These are phyloP conservation scores for Globisporangium yorkense DNA, from an alignment of 352 stramenopile species.

Conservation along the genomic window DNA sequence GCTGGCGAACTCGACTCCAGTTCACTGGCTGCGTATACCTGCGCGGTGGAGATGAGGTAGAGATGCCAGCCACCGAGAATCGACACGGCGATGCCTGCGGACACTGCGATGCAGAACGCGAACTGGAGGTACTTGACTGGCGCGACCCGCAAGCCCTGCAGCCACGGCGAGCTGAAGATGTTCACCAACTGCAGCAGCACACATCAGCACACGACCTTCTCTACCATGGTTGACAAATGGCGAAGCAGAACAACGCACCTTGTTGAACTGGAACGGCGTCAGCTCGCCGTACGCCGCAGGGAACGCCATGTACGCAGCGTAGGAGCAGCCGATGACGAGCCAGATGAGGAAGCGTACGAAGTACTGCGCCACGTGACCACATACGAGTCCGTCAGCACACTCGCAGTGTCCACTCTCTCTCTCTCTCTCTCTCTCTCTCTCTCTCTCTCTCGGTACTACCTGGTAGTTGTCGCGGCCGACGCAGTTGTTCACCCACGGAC, in stretches of 20 bases:
- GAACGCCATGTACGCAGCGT: constrained; percentile 55
- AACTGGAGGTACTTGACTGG: constrained; percentile 51
- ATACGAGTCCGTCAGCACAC: neutral
- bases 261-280: constrained; percentile 41
- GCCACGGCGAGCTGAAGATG: constrained; percentile 16
- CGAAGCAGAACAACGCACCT: constrained; percentile 20
- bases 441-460: constrained; percentile 16
- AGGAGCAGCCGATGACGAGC: constrained; percentile 49
- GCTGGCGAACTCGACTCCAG: neutral
- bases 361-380: constrained; percentile 29
- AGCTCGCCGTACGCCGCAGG: constrained; percentile 49
- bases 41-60: constrained; percentile 70
- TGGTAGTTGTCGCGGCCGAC: constrained; percentile 96
- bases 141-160: constrained; percentile 12
- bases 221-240: no score
- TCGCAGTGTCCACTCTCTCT: neutral
- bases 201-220: constrained; percentile 1
- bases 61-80: constrained; percentile 64
- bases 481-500: constrained; percentile 98
- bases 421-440: neutral
- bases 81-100: constrained; percentile 50
- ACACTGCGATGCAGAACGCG: constrained; percentile 57
- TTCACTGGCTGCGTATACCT: constrained; percentile 28
- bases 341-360: constrained; percentile 76
- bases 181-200: constrained; percentile 23